A percentile compares a stretch with the other conserved stretches of the same genome.
phyloP scores from a whole-genome alignment of 2,329 filamentous ascomycete genomes.

The Chaetothyriales sp. region DNA sequence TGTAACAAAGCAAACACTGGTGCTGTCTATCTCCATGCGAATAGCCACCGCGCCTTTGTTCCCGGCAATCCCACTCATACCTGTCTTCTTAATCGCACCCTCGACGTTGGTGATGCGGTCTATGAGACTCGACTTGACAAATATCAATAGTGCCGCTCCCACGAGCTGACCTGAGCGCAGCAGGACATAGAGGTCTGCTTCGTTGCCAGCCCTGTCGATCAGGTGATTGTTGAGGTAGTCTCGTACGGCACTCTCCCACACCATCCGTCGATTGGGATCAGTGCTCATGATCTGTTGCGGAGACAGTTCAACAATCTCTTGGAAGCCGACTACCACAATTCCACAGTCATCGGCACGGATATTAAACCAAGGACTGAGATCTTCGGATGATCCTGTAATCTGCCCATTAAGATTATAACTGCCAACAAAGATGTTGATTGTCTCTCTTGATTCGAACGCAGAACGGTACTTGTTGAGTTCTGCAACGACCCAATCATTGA shows the following conservation, averaged over 20 bases:
- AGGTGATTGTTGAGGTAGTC: slow-evolving; percentile 50
- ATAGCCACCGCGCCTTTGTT: slow-evolving; percentile 98
- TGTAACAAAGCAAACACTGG: slow-evolving; percentile 85
- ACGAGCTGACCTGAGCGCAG: slow-evolving; percentile 87
- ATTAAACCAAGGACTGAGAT: slow-evolving; percentile 75
- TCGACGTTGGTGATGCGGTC: slow-evolving; percentile 89
- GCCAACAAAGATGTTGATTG: slow-evolving; percentile 67
- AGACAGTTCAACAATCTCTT: slow-evolving; percentile 95
- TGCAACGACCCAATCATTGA: slow-evolving; percentile 73
- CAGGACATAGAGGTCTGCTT: slow-evolving; percentile 68
- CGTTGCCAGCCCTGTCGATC: slow-evolving; percentile 38
- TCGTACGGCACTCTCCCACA: slow-evolving; percentile 75
- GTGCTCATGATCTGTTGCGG: slow-evolving; percentile 99
- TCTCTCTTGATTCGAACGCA: slow-evolving; percentile 61
- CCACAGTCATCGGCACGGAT: slow-evolving; percentile 53
- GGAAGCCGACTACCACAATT: slow-evolving; percentile 81
- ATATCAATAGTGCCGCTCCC: slow-evolving; percentile 81
- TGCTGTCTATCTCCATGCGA: slow-evolving; percentile 84
- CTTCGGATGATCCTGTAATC: slow-evolving; percentile 59
- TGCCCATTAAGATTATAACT: slow-evolving; percentile 94
- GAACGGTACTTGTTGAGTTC: slow-evolving; percentile 52
- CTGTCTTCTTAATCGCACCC: slow-evolving; percentile 78
- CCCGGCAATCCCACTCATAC: slow-evolving; percentile 89
- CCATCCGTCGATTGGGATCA: slow-evolving; percentile 67
- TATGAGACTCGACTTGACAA: slow-evolving; percentile 65